Evolutionary conservation across 345 rosid genomes (phyloP).

Genomic region (Dimocarpus longan): DNA sequence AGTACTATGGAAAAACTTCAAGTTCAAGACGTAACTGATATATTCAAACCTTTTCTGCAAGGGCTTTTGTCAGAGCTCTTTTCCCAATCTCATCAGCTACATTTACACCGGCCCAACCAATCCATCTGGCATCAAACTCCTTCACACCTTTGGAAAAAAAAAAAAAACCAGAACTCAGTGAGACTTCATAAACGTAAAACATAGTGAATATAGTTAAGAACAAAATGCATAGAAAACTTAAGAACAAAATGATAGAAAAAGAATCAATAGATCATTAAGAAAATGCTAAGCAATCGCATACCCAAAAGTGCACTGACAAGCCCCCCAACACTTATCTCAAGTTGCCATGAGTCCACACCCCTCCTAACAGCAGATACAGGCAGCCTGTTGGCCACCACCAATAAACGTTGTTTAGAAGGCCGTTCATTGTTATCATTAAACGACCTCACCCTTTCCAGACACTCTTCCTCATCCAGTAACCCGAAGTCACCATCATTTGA

Average conservation of each 20-base stretch:
- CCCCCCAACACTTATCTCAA: constrained; percentile 59
- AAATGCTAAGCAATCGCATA: constrained; percentile 17
- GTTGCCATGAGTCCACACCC: constrained; percentile 52
- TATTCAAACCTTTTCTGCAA: constrained; percentile 54
- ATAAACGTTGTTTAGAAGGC: constrained; percentile 49
- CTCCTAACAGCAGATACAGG: constrained; percentile 58
- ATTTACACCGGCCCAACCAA: constrained; percentile 73
- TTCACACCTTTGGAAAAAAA: constrained; percentile 46
- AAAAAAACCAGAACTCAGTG: neutral
- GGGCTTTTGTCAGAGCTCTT: constrained; percentile 45
- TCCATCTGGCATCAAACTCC: constrained; percentile 65
- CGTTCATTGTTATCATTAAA: constrained; percentile 30
- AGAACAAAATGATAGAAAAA: neutral
- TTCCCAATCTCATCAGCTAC: constrained; percentile 59
- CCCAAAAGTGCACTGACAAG: constrained; percentile 63
- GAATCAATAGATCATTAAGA: neutral
- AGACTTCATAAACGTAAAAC: neutral
- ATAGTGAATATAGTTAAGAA: neutral
- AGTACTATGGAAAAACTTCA: constrained; percentile 12
- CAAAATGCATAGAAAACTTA: neutral
- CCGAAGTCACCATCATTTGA: constrained; percentile 25
- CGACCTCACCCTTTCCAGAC: constrained; percentile 10
- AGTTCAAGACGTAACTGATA: constrained; percentile 11
- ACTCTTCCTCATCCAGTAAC: constrained; percentile 33
- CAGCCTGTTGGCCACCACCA: constrained; percentile 64